Base-by-base conservation (phyloP, 2,329 filamentous ascomycete genomes). In the Aspergillus brunneoviolaceus region DNA sequence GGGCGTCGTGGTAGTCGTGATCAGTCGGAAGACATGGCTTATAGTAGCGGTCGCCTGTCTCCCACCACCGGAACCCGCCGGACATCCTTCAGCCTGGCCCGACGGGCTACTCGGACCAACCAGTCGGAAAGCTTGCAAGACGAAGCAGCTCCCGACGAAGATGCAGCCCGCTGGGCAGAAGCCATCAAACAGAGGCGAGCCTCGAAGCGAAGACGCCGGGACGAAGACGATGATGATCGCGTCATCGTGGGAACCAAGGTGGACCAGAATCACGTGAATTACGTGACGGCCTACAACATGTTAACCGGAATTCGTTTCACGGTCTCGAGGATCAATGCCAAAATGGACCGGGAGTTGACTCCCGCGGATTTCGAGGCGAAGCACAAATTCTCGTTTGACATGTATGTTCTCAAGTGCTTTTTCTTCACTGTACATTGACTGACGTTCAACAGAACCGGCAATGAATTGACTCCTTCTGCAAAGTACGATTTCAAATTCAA, bases 401-500 rank as follows among this genome's bases (percentile, higher is more conserved):
- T 98, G 90, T 94, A 82, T 79, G 89, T 45, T 9, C 5, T 60
- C 50, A 1, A 21, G 23, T 11, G 10, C 47, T 14, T 16, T 14
- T 21, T 11, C 19, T 2, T 39, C 11, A 33, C 53, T 42, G 51
- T 49, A 42, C 47, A 35, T 57, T 63, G 50, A 51, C 35, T 11
- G 80, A 70, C 33, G 39, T 31, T 58, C 45, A 55, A 59, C 71
- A 93, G 90, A 73, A 96, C 93, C 66, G 95, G 95, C 65, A 97
- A 97, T 76, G 95, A 99, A 81, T 82, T 99, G 74, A 96, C 96
- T 5, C 95, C 95, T 23, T 97, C 94, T 63, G 93, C 95, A 68
- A 98, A 99, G 79, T 99, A 99, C 81, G 95, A 99, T 80, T 99
- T 99, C 87, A 99, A 99, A 78, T 99, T 99, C 84, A 99, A 99